Conservation (phyloP, 208 protist genomes). For the Trypanosomatidae sp. region DNA sequence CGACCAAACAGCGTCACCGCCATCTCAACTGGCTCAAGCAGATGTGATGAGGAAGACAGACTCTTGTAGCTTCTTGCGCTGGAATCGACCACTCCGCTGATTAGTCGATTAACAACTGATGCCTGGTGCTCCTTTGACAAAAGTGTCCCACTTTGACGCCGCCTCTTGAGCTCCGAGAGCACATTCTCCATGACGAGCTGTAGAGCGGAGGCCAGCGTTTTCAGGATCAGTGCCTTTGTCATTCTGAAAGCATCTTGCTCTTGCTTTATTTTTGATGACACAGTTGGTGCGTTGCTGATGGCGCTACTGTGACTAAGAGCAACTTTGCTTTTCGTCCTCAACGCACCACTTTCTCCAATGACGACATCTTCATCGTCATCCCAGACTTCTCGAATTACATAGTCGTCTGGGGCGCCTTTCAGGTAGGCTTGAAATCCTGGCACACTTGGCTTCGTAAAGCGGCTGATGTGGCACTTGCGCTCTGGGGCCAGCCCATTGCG, state of each 20-base stretch:
- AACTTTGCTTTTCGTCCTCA: not conserved
- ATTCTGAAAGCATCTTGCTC: slow-evolving; percentile 40
- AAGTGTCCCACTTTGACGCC: slow-evolving; percentile 53
- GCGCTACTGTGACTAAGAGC: slow-evolving; percentile 11
- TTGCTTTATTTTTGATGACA: slow-evolving; percentile 33
- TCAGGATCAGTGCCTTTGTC: slow-evolving; percentile 46
- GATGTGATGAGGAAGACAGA: slow-evolving; percentile 75
- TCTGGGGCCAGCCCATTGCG: slow-evolving; percentile 65
- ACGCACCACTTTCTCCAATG: not conserved
- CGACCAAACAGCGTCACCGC: slow-evolving; percentile 50
- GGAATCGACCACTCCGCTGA: slow-evolving; percentile 57
- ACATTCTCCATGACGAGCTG: slow-evolving; percentile 57
- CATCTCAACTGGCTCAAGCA: slow-evolving; percentile 77
- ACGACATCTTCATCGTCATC: slow-evolving; percentile 16
- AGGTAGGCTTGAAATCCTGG: slow-evolving; percentile 83
- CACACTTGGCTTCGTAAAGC: slow-evolving; percentile 77
- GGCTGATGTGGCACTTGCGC: slow-evolving; percentile 72
- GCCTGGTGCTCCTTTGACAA: slow-evolving; percentile 49
- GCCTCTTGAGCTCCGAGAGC: slow-evolving; percentile 42
- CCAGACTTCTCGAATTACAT: slow-evolving; percentile 79
- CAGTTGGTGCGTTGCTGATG: not conserved
- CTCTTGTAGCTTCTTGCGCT: slow-evolving; percentile 75
- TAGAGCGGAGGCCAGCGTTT: slow-evolving; percentile 46
- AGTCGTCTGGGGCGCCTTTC: slow-evolving; percentile 69
- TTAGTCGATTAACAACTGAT: slow-evolving; percentile 57